These are phyloP conservation scores for Hypoxylon sp. DNA, from an alignment of 2,329 filamentous ascomycete genomes.

Conservation along the genomic window DNA sequence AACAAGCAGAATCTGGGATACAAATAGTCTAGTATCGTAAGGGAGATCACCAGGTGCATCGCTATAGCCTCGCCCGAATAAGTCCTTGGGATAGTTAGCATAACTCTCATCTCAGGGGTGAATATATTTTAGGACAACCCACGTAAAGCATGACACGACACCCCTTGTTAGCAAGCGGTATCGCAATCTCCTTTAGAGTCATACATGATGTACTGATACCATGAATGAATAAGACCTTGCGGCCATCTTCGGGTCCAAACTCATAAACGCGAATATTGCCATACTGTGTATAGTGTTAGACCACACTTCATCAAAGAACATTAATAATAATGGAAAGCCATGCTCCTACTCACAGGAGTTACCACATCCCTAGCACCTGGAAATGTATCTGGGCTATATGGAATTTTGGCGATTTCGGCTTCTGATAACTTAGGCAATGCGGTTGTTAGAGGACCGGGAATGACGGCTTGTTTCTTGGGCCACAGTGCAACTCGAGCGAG, in stretches of 20 bases:
- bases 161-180: conserved; percentile 71
- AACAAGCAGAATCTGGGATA: conserved; percentile 74
- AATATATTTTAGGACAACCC: conserved; percentile 36
- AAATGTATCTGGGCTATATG: conserved; percentile 73
- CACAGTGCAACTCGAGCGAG: conserved; percentile 50
- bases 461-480: conserved; percentile 51
- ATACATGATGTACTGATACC: conserved; percentile 86
- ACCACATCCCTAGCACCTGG: conserved; percentile 77
- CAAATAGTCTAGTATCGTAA: conserved; percentile 78
- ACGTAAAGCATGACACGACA: conserved; percentile 84
- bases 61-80: conserved; percentile 74
- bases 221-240: conserved; percentile 80
- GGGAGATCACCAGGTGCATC: conserved; percentile 71
- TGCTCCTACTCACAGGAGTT: conserved; percentile 67
- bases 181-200: conserved; percentile 72
- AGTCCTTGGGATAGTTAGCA: conserved; percentile 56
- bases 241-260: conserved; percentile 77
- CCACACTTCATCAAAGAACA: background rate
- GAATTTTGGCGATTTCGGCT: conserved; percentile 50
- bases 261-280: conserved; percentile 82
- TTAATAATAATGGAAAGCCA: background rate
- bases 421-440: conserved; percentile 49
- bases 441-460: conserved; percentile 57
- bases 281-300: conserved; percentile 55
- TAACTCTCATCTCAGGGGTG: background rate